These are phyloP conservation scores for Micractinium conductrix DNA, from an alignment of 139 green algal genomes.

Conservation along the genomic window DNA sequence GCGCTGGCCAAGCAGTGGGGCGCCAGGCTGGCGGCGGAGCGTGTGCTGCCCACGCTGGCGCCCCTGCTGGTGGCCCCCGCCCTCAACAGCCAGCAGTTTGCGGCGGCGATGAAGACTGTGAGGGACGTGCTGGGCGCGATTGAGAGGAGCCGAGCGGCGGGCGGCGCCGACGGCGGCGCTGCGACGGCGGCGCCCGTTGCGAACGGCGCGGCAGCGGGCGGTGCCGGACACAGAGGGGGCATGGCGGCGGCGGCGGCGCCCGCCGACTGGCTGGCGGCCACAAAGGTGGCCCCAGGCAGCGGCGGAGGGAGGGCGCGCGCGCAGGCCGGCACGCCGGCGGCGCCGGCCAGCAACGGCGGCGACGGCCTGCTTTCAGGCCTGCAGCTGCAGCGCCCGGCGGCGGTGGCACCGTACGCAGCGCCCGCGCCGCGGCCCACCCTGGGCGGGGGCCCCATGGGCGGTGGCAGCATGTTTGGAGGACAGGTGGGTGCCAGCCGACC, in stretches of 20 bases:
- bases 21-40: slow-evolving; percentile 52
- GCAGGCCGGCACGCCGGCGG: neutral
- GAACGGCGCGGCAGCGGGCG: neutral
- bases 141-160: slow-evolving; percentile 3
- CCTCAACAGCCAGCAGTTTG: slow-evolving; percentile 61
- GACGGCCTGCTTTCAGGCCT: neutral
- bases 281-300: neutral
- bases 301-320: neutral
- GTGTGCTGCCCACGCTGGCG: slow-evolving; percentile 69
- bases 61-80: slow-evolving; percentile 63
- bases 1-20: slow-evolving; percentile 66
- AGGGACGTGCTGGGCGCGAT: slow-evolving; percentile 30
- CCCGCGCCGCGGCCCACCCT: neutral
- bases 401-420: neutral
- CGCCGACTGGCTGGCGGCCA: neutral
- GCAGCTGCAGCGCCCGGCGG: neutral
- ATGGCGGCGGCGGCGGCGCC: neutral
- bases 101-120: slow-evolving; percentile 26
- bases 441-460: neutral
- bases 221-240: neutral
- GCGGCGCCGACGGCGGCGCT: neutral
- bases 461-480: slow-evolving; percentile 1
- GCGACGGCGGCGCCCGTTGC: neutral
- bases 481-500: neutral
- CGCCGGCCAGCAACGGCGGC: neutral